Evolutionary conservation across 768 basidiomycete genomes (phyloP), one percentile per base, ranked within the genome.

Genomic region (Lyophyllum decastes): DNA sequence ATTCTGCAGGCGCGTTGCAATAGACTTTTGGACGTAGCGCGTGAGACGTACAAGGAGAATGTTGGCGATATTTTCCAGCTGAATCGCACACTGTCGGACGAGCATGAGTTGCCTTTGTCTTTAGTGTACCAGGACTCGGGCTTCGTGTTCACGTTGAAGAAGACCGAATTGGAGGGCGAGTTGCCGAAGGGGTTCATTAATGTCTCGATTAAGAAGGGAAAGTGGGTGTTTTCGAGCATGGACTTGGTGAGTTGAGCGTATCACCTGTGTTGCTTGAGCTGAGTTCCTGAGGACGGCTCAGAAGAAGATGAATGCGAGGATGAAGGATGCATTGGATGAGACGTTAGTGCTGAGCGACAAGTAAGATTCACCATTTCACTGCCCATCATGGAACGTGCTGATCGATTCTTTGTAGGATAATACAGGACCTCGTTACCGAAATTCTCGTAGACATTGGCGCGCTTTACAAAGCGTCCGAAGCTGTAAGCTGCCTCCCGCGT

Each of bases 41-140:
- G 97, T 2, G 94, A 94, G 70, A 95, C 95, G 0, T 98, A 89
- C 76, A 92, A 89, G 64, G 95, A 99, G 70, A 96, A 96, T 62
- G 81, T 96, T 44, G 82, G 85, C 16, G 96, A 99, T 66, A 93
- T 97, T 52, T 86, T 87, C 60, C 80, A 87, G 52, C 75, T 94
- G 34, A 84, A 83, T 58, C 75, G 77, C 16, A 74, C 73, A 0
- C 72, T 94, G 14, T 76, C 84, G 0, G 84, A 90, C 58, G 75
- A 82, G 58, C 82, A 92, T 62, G 77, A 78, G 4, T 72, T 95
- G 1, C 88, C 90, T 0, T 66, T 94, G 21, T 76, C 80, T 7
- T 72, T 93, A 10, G 72, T 85, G 4, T 92, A 92, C 66, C 87
- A 90, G 68, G 89, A 87, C 49, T 78, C 73, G 1, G 89, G 89